phyloP scores from a whole-genome alignment of 2,329 filamentous ascomycete species.

The Seiridium unicorne region DNA sequence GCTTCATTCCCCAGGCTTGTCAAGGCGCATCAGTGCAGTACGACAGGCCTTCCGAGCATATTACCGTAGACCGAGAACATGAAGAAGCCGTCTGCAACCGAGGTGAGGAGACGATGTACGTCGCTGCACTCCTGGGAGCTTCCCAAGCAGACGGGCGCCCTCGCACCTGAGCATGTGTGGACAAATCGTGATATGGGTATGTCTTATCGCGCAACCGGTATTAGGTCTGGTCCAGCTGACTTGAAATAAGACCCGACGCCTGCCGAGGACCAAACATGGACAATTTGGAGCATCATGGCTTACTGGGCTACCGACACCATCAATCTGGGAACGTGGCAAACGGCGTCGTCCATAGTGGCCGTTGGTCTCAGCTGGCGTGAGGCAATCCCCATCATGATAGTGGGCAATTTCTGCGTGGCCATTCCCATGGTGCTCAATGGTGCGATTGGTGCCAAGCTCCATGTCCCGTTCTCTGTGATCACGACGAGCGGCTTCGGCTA shows the following conservation, averaged over 20 bases:
- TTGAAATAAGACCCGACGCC: constrained; percentile 32
- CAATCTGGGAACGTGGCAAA: constrained; percentile 33
- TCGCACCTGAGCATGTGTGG: constrained; percentile 45
- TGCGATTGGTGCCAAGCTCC: constrained; percentile 43
- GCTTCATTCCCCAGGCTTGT: too few species aligned
- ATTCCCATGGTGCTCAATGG: constrained; percentile 50
- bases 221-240: constrained; percentile 10
- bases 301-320: constrained; percentile 36
- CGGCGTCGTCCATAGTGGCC: constrained; percentile 30
- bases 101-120: constrained; percentile 20
- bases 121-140: constrained; percentile 43
- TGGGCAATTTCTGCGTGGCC: constrained; percentile 61
- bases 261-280: constrained; percentile 34
- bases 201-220: neutral
- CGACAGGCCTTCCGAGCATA: neutral
- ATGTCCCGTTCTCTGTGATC: constrained; percentile 46
- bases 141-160: constrained; percentile 43
- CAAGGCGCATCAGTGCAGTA: too few species aligned
- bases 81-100: neutral
- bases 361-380: constrained; percentile 34
- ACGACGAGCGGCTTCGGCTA: constrained; percentile 44
- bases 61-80: neutral
- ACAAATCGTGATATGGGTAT: constrained; percentile 31
- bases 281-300: constrained; percentile 30
- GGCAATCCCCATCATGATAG: constrained; percentile 40